Evolutionary conservation across 78 protist genomes (phyloP).

Genomic region (Polysphondylium violaceum): DNA sequence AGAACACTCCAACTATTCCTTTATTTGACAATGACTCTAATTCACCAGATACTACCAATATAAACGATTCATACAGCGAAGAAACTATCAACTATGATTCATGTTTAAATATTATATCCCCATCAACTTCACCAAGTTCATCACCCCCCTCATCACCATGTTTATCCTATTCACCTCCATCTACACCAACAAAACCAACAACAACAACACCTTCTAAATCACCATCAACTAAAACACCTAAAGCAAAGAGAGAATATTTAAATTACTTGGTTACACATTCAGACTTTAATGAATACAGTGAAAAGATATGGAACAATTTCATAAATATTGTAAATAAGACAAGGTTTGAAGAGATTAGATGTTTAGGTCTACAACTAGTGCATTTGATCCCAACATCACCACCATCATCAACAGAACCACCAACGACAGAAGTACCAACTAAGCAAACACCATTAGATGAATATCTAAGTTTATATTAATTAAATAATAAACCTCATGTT

Average conservation of each 20-base stretch:
- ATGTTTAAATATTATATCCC: slow-evolving; percentile 15
- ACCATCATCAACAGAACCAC: too few species aligned
- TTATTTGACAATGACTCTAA: too few species aligned
- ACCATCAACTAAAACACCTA: slow-evolving; percentile 7
- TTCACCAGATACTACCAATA: not conserved
- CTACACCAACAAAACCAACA: slow-evolving; percentile 10
- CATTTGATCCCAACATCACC: slow-evolving; percentile 2
- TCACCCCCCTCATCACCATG: slow-evolving; percentile 11
- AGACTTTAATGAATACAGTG: not conserved
- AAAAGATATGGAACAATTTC: slow-evolving; percentile 22
- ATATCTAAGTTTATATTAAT: too few species aligned
- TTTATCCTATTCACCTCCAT: not conserved
- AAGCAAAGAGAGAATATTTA: not conserved
- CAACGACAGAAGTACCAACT: too few species aligned
- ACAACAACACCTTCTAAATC: not conserved
- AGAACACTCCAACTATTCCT: not conserved
- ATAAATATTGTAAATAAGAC: not conserved
- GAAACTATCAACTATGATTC: not conserved
- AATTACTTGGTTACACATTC: too few species aligned
- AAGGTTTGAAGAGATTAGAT: slow-evolving; percentile 22
- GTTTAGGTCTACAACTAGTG: slow-evolving; percentile 59
- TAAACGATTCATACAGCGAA: not conserved
- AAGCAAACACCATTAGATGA: too few species aligned
- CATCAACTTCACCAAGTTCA: slow-evolving; percentile 14
- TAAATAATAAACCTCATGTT: too few species aligned